Base-by-base conservation (phyloP, 306 rosid genomes). In the Vicia villosa region DNA sequence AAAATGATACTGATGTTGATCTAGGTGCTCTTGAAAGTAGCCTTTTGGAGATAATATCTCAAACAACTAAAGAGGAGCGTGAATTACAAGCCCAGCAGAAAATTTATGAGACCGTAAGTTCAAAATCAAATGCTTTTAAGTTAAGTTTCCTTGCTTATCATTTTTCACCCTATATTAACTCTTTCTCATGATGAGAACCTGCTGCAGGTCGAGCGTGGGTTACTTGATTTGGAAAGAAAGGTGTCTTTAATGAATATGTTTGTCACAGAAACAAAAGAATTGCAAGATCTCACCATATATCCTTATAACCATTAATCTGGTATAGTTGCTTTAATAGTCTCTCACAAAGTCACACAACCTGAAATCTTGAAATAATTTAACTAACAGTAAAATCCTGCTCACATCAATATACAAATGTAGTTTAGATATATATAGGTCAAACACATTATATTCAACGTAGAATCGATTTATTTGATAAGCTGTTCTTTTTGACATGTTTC, bases 151-250 rank as follows among this genome's bases (percentile, higher is more conserved):
- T 57, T 63, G 15, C 37, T 52, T 40, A 5, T 68, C 20, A 16
- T 41, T 20, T 72, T 67, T 20, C 63, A 26, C 55, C 47, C 46
- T 65, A 2, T 63, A 51, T 72, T 66, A 37, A 46, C 51, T 5
- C 8, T 70, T 57, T 73, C 78, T 66, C 36, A 67, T 10, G 56
- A 5, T 52, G 63, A 38, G 73, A 13, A 45, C 41, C 74, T 80
- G 80, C 86, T 83, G 84, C 86, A 92, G 96, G 69, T 69, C n/a
- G 90, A 81, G 83, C 73, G 73, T 77, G 85, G 75, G 74, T 64
- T 86, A 75, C 57, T 61, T 74, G 80, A 76, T 70, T 55, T 47
- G 16, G 89, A 86, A 76, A 79, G 83, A 79, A 86, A 79, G 85
- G 80, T 84, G 66, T 78, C 87, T 62, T 72, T 80, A 54, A 80